Percentiles rank a stretch among this genome's conserved stretches.
Evolutionary conservation across 2,329 filamentous ascomycete species (phyloP).

Genomic region (Talaromyces piceae): DNA sequence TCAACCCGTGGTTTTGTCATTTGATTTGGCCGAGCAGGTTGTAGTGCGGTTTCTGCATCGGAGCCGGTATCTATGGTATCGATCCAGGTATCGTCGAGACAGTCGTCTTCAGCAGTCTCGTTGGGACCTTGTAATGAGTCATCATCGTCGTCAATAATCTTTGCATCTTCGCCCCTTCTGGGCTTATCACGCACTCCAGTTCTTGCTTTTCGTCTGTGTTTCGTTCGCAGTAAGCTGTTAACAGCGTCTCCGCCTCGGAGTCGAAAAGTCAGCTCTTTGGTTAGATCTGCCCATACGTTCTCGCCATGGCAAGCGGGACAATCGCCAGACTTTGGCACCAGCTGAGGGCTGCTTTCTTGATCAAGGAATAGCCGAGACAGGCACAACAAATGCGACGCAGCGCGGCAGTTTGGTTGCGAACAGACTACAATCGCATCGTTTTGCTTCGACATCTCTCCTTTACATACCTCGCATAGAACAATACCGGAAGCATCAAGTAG

Average conservation of each 20-base stretch:
- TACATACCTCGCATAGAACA: conserved; percentile 46
- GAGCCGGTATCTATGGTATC: conserved; percentile 21
- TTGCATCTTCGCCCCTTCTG: not conserved
- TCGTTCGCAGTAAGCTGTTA: conserved; percentile 56
- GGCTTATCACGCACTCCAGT: conserved; percentile 10
- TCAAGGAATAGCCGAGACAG: conserved; percentile 46
- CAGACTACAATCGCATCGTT: conserved; percentile 46
- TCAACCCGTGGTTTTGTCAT: conserved; percentile 21
- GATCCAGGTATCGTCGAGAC: conserved; percentile 29
- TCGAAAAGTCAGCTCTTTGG: conserved; percentile 73
- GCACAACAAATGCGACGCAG: conserved; percentile 50
- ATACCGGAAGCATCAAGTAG: conserved; percentile 32
- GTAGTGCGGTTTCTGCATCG: conserved; percentile 19
- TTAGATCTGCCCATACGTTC: conserved; percentile 66
- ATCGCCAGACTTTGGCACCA: conserved; percentile 61
- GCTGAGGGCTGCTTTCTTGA: conserved; percentile 26
- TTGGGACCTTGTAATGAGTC: conserved; percentile 1
- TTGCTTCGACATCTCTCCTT: conserved; percentile 26
- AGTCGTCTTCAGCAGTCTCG: conserved; percentile 14
- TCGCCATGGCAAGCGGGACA: conserved; percentile 63
- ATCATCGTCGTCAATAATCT: not conserved
- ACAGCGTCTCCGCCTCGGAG: conserved; percentile 63
- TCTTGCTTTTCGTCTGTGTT: conserved; percentile 25
- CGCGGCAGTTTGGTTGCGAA: conserved; percentile 40
- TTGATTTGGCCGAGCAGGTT: conserved; percentile 8